Evolutionary conservation across 352 stramenopile genomes (phyloP).

Genomic region (Pythium vanterpoolii): DNA sequence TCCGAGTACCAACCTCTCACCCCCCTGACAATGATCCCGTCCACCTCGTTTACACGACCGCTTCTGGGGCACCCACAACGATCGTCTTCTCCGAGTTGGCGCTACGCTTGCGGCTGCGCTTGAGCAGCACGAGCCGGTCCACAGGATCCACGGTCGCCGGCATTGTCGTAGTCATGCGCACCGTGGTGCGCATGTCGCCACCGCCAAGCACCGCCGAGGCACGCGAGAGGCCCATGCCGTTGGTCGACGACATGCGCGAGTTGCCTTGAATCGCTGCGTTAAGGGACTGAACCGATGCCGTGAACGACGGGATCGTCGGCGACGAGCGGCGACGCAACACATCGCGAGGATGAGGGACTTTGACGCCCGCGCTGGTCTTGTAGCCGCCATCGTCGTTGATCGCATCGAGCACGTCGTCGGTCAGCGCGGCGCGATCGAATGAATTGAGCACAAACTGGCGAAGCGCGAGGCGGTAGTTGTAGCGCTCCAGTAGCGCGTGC

Average conservation of each 20-base stretch:
- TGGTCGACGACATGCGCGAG: slow-evolving; percentile 42
- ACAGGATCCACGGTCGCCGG: slow-evolving; percentile 49
- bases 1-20: too few species aligned
- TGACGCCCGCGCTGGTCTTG: slow-evolving; percentile 36
- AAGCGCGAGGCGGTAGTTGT: slow-evolving; percentile 81
- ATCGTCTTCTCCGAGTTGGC: slow-evolving; percentile 84
- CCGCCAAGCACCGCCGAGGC: slow-evolving; percentile 17
- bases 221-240: slow-evolving; percentile 17
- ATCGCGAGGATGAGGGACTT: slow-evolving; percentile 46
- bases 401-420: slow-evolving; percentile 74
- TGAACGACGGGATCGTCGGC: slow-evolving; percentile 87
- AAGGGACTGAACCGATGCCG: slow-evolving; percentile 76
- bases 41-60: slow-evolving; percentile 74
- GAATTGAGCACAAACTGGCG: slow-evolving; percentile 86
- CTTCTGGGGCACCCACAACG: slow-evolving; percentile 80
- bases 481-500: slow-evolving; percentile 79
- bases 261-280: slow-evolving; percentile 75
- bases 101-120: slow-evolving; percentile 69
- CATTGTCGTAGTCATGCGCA: slow-evolving; percentile 46
- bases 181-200: slow-evolving; percentile 42
- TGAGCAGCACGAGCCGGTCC: slow-evolving; percentile 71
- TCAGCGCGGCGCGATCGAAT: slow-evolving; percentile 70
- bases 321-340: slow-evolving; percentile 71
- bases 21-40: too few species aligned
- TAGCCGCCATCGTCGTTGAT: slow-evolving; percentile 48